Evolutionary conservation across 768 basidiomycete species (phyloP), one percentile per base, ranked within the genome.

Genomic region (Omphalotus guepiniiformis): DNA sequence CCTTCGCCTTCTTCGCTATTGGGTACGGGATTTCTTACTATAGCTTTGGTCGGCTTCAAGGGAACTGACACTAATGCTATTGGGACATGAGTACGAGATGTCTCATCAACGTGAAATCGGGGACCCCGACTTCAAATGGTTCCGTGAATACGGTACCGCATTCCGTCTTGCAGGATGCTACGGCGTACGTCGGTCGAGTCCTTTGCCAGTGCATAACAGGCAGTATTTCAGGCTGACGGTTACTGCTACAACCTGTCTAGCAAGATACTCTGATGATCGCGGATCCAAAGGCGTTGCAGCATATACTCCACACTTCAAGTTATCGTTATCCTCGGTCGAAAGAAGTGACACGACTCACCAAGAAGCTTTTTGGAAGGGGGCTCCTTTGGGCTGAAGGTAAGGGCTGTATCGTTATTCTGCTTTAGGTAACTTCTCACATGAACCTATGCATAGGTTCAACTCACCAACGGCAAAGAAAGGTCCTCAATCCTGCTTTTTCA

Each of bases 401-500:
- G 46, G 3, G 16, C 27, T 27, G 41, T 39, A 48, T 54, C 21
- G 50, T n/a, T 23, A 52, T 0, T 60, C 63, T 42, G 39, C 64
- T 21, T 50, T 56, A 23, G 49, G 55, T 3, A 64, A 60, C 38
- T 52, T 59, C 30, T 13, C 18, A 15, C 18, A 11, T 40, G n/a
- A 16, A 7, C 38, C 2, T 27, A 15, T 15, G 18, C 6, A 23
- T 35, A 62, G 58, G 55, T 38, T 53, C 58, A 34, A 51, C 36
- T 2, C 65, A 64, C 41, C 56, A 59, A 22, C 51, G 65, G 5
- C 63, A 65, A 30, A 41, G 66, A 30, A 67, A 67, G 48, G 58
- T 64, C 18, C 64, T 68, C 64, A 54, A 61, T 9, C 65, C 67
- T 18, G 64, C 63, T 1, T 68, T 68, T 39, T 59, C 61, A 18